phyloP scores from a whole-genome alignment of 2,329 filamentous ascomycete species.

The Paraphoma sp. region DNA sequence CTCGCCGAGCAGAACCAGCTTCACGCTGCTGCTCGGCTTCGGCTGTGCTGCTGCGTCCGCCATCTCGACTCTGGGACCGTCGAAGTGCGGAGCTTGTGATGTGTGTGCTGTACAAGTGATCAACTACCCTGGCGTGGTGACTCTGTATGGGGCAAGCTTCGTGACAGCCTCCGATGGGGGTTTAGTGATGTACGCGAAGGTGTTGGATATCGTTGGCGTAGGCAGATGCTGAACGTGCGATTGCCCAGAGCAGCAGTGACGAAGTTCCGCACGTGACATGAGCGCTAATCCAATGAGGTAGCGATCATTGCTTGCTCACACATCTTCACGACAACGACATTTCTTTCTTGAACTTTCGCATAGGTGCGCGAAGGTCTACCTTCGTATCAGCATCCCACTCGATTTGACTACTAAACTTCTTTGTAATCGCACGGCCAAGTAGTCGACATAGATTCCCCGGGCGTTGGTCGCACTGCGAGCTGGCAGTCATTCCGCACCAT shows the following conservation, averaged over 20 bases:
- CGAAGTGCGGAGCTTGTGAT: not conserved
- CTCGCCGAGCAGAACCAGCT: constrained; percentile 96
- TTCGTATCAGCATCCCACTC: no score
- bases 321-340: no score
- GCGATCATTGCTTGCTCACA: not conserved
- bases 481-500: no score
- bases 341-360: no score
- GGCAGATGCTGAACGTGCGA: constrained; percentile 3
- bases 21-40: constrained; percentile 99
- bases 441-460: not conserved
- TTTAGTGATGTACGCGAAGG: not conserved
- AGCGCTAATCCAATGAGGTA: not conserved
- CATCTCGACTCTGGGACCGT: constrained; percentile 58
- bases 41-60: constrained; percentile 72
- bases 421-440: not conserved
- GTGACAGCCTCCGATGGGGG: not conserved
- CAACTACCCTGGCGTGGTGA: not conserved
- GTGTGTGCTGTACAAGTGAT: not conserved
- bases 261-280: not conserved
- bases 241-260: not conserved
- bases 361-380: no score
- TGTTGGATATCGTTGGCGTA: not conserved
- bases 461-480: no score
- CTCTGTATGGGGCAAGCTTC: not conserved
- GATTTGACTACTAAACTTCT: not conserved